Evolutionary conservation across 208 protist genomes (phyloP), one percentile per base, ranked within the genome.

Genomic region (Trypanosoma boissoni): DNA sequence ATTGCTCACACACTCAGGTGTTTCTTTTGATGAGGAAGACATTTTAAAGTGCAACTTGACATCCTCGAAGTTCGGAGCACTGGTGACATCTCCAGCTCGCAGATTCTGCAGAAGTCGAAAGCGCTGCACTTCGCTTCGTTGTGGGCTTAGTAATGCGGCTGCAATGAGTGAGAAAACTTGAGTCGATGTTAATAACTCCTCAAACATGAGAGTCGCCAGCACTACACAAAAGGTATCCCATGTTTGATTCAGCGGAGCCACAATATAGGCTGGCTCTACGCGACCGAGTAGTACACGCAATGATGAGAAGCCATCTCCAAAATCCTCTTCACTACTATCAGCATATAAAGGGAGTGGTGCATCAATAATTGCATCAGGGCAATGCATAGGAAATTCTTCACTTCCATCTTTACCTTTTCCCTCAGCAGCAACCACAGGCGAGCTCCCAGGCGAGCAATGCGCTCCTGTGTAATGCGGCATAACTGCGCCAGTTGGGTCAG

Each of bases 211-310:
- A 41, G 78, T 39, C 2, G 73, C 61, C 32, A 89, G 76, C 53
- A 94, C 74, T 3, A 89, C 80, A 34, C 70, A 75, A 26, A 59
- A 73, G 0, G 70, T 79, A 58, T 81, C 75, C 80, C 86, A 94
- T 3, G 58, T 64, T 58, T 86, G 80, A 58, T 83, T 89, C 7
- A 91, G 62, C 28, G 86, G 80, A 23, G 67, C n/a, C 16, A 87
- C 70, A 9, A 73, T 46, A 48, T 94, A 94, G 2, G 61, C 48
- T 3, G 80, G 65, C 20, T 83, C 64, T 16, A 88, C 72, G 21
- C 54, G 64, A 27, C 80, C 86, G 1, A 78, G 59, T 8, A 94
- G 58, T 7, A 92, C 41, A 21, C 56, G 59, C 34, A 76, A 57
- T n/a, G 68, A 68, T 0, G 63, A n/a, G n/a, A n/a, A n/a, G n/a